Conservation (phyloP, 2,329 filamentous ascomycete genomes). For the Pezicula radicicola region DNA sequence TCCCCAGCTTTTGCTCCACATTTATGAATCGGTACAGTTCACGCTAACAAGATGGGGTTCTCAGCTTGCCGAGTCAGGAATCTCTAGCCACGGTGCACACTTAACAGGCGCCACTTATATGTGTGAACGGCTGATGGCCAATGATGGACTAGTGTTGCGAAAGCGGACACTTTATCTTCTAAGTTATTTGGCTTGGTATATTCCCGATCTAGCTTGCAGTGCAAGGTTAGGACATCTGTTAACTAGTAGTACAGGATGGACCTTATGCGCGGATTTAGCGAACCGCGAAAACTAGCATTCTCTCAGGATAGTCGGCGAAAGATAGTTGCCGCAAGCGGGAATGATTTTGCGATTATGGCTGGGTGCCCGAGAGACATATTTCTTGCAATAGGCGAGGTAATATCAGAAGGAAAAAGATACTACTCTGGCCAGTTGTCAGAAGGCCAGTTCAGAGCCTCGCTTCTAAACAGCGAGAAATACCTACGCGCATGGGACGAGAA, state of each 20-base stretch:
- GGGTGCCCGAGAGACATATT: constrained; percentile 1
- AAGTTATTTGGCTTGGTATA: neutral
- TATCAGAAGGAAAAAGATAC: neutral
- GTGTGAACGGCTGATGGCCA: neutral
- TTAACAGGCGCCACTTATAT: neutral
- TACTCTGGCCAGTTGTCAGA: neutral
- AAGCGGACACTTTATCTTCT: neutral
- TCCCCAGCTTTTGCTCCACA: neutral
- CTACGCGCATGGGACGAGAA: neutral
- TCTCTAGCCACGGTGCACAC: neutral
- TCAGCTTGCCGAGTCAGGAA: neutral
- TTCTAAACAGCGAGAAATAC: neutral
- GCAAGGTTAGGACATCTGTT: neutral
- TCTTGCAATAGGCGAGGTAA: neutral
- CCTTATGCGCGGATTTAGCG: neutral
- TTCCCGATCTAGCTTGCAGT: neutral
- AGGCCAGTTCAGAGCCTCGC: neutral
- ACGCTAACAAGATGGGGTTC: neutral
- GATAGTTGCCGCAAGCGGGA: neutral
- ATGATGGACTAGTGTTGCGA: neutral
- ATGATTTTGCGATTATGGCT: neutral
- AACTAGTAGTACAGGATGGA: neutral
- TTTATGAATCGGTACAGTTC: neutral
- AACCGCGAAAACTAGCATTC: neutral
- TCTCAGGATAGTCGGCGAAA: neutral